Evolutionary conservation across 345 rosid genomes (phyloP), one percentile per base, ranked within the genome.

Genomic region (Erodium maritimum): DNA sequence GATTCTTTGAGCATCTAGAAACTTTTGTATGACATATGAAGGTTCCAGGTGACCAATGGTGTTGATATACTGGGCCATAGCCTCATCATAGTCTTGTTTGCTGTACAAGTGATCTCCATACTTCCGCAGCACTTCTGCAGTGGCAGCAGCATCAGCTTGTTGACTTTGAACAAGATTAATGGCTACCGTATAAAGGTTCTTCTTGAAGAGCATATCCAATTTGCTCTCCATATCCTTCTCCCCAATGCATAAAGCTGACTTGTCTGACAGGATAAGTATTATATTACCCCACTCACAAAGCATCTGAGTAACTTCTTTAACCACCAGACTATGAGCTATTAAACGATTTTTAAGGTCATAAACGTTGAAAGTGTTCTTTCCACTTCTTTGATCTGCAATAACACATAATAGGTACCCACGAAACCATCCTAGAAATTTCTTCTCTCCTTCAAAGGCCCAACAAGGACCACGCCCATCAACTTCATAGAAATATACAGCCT

Each of bases 221-320:
- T 93, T 93, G 80, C 99, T 89, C 73, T 93, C 99, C 99, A 93
- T 89, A 73, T 93, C 99, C 77, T 93, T 93, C 85, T 93, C 96
- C 50, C 91, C 82, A 37, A 93, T 71, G 63, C 94, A 89, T 76
- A 93, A 67, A 53, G 80, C 79, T 55, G 90, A 79, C 64, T 82
- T 89, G 61, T 89, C 94, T 11, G 72, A 64, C 75, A 75, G 68
- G 70, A 93, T 75, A 65, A 89, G 95, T 66, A 93, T 75, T 59
- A 89, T 77, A 65, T 85, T 93, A 42, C 97, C 99, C 97, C 99
- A 89, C 69, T 93, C 97, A 56, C 87, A 85, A 50, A 89, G 95
- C 97, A 93, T 82, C 68, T 93, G 85, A 64, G 96, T 80, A 79
- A 93, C 83, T 71, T 93, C 80, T 67, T 82, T 89, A 55, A 89